Evolutionary conservation across 169 alveolate species (phyloP), one percentile per base, ranked within the genome.

Genomic region (Plasmodium coatneyi): DNA sequence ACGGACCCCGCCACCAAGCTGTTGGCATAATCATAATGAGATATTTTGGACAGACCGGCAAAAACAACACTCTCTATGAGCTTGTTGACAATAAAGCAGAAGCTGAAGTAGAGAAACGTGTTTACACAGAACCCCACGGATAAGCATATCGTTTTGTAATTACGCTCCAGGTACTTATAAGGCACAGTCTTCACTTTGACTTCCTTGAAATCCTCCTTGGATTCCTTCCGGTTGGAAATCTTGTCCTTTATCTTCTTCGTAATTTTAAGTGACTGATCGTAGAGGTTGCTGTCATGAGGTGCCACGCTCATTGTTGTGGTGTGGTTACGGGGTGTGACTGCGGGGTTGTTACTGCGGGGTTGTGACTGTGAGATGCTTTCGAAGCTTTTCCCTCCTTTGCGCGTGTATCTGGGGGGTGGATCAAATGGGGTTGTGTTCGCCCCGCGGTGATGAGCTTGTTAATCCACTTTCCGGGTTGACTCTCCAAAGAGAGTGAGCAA

Each of bases 61-160:
- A 46, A 49, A 30, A 84, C 56, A 9, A 32, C 34, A 5, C 22
- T 41, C 16, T 32, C 60, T 1, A 84, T 22, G 4, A 84, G 32
- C 22, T 46, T 2, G 46, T 43, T 74, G 9, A 71, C 54, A 16
- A 74, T 9, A n/a, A 25, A 46, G 34, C 76, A 49, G 46, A 71
- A 84, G 22, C 22, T 41, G 19, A 71, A 84, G 52, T 84, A 84
- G 49, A 84, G 76, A 25, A 84, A 72, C 9, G 92, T 84, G 30
- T 84, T 84, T 12, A 84, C 16, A 72, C 46, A 71, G 22, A 72
- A 84, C 19, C 92, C 92, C 12, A 72, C 28, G 2, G 60, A 84
- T 3, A 49, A 6, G 1, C 49, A 49, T 46, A 84, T 71, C 52
- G 56, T 41, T 2, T 84, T 71, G 34, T 19, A 83, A 39, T 83